Evolutionary conservation across 768 basidiomycete genomes (phyloP), one percentile per base, ranked within the genome.

Genomic region (Russula griseocarnosa): DNA sequence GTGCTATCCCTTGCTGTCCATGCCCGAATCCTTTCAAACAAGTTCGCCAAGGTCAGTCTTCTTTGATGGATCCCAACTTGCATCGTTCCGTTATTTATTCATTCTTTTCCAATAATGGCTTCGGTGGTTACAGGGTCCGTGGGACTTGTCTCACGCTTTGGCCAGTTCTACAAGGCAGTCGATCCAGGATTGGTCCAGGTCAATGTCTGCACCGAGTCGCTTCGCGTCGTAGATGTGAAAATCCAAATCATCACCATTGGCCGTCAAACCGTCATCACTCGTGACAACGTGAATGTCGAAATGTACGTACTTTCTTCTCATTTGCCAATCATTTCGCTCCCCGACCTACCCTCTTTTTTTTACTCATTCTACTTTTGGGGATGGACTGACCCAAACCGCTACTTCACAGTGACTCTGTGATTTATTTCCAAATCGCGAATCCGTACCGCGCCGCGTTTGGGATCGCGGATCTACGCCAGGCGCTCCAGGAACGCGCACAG

Each of bases 401-500:
- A 18, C 16, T 14, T 18, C 26, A 49, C 69, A 93, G 91, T 68
- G 92, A 94, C 73, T 94, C 92, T 1, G 94, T 96, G 67, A 91
- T 94, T 70, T 94, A 93, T 76, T 94, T 90, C 85, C 90, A 93
- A 73, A 90, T 92, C 71, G 82, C 80, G 71, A 92, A 83, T 75
- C 94, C 94, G 0, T 96, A 97, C 78, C 88, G 93, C 56, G 92
- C 96, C 3, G 92, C 93, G 3, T 98, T 94, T 73, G 94, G 93
- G 44, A 95, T 99, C 77, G 81, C 79, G 61, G 92, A 98, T 74
- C 84, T 99, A 30, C 90, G 89, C 58, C 84, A 88, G 68, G 92
- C 92, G 0, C 85, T 93, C 66, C 77, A 86, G 54, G 92, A 92
- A 74, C 86, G 92, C 67, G 87, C 90, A 0, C 91, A 97, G 78